Evolutionary conservation across 2,329 filamentous ascomycete species (phyloP), one percentile per base, ranked within the genome.

Genomic region (Fusarium cicatricum): DNA sequence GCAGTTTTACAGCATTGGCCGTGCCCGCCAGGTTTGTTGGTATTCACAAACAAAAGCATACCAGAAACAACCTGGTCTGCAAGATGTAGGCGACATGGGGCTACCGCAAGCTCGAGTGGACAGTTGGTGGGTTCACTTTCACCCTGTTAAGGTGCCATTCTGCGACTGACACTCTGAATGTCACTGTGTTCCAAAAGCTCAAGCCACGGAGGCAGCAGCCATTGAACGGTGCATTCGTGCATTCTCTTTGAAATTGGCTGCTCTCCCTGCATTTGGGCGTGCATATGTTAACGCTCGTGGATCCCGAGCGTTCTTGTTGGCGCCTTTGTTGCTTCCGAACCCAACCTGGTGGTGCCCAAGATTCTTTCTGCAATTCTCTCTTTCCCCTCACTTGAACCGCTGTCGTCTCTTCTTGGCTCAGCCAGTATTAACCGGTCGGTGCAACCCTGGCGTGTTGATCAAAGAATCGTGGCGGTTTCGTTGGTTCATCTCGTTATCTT

Each of bases 391-490:
- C 14, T 16, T 41, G 10, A 11, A 14, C 14, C 8, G 7, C 39
- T 32, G 26, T 31, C 33, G 31, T 42, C 29, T 34, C 33, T 34
- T 42, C 29, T 34, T 42, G 32, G 23, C 33, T 8, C 52, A n/a
- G n/a, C n/a, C n/a, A n/a, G n/a, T n/a, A 55, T 15, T 45, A 23
- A 39, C 40, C 34, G 21, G 21, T 29, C 49, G 31, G 47, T 58
- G 47, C 38, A 58, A 58, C 55, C 53, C 53, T 37, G 37, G 26
- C 40, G 26, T 52, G 44, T 36, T 31, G 26, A 36, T 26, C 23
- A 26, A 26, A 26, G 23, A 45, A 7, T 5, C 17, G 14, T 31
- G 34, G 34, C 11, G 12, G 36, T 40, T 29, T 39, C 32, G 45
- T 48, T 40, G 45, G 45, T 51, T 41, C 38, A 57, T 57, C 39